Percentiles rank a stretch among this genome's conserved stretches.
Conservation (phyloP, 768 basidiomycete genomes). For the Lyophyllum shimeji region DNA sequence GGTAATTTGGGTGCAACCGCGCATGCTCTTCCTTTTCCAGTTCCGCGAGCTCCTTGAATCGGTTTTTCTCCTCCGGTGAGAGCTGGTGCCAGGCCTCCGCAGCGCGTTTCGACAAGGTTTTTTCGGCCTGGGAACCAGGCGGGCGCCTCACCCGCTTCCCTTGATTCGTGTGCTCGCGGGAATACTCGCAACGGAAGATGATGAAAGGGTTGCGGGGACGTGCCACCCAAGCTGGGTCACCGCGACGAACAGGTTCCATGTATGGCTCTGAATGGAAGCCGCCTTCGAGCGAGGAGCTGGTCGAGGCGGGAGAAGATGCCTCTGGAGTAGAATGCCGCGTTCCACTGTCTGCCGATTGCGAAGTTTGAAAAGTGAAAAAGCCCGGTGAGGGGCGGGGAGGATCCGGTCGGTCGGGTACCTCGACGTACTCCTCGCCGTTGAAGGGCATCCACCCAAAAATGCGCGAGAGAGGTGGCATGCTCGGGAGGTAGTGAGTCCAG, state of each 20-base stretch:
- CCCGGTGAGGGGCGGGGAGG: slow-evolving; percentile 12
- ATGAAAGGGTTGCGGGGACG: slow-evolving; percentile 73
- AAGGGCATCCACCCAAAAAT: slow-evolving; percentile 33
- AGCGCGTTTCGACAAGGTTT: slow-evolving; percentile 74
- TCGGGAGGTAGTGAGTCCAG: slow-evolving; percentile 4
- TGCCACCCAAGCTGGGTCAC: slow-evolving; percentile 59
- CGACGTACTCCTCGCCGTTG: slow-evolving; percentile 25
- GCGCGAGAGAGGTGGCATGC: slow-evolving; percentile 21
- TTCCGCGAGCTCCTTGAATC: slow-evolving; percentile 54
- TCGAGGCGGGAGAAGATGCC: slow-evolving; percentile 20
- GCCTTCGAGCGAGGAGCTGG: slow-evolving; percentile 23
- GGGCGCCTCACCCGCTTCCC: slow-evolving; percentile 33
- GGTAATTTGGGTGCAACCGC: slow-evolving; percentile 58
- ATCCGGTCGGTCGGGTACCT: slow-evolving; percentile 17
- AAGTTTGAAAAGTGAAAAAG: slow-evolving; percentile 2
- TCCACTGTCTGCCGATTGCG: neutral
- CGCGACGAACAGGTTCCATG: slow-evolving; percentile 33
- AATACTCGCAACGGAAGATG: slow-evolving; percentile 70
- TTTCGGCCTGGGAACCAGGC: slow-evolving; percentile 39
- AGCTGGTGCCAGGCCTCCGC: slow-evolving; percentile 74
- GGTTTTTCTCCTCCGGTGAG: slow-evolving; percentile 41
- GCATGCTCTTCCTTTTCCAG: slow-evolving; percentile 58
- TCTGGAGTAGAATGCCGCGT: slow-evolving; percentile 4
- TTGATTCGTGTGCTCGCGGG: slow-evolving; percentile 41
- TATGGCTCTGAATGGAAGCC: slow-evolving; percentile 13